Evolutionary conservation across 2,329 filamentous ascomycete genomes (phyloP).

Genomic region (Zalaria sp.): DNA sequence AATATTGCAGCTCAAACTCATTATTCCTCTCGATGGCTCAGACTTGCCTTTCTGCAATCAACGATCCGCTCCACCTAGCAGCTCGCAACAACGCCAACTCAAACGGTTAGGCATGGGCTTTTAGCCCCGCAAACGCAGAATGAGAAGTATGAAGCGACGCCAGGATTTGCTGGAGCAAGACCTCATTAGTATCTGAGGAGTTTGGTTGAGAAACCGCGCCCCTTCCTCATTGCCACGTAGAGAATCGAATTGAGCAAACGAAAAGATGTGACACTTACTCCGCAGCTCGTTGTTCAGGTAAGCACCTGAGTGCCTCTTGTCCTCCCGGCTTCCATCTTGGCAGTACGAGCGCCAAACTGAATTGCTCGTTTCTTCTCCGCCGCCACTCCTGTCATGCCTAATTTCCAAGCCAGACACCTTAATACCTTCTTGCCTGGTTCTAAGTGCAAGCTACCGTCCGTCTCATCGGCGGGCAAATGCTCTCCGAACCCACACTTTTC

Average conservation of each 20-base stretch:
- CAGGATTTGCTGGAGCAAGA: background rate
- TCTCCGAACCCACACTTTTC: constrained; percentile 72
- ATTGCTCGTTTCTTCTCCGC: constrained; percentile 81
- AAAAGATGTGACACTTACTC: background rate
- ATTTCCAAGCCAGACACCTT: constrained; percentile 57
- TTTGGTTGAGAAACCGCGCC: background rate
- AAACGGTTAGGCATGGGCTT: background rate
- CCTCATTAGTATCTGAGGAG: constrained; percentile 1
- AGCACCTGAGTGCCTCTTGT: constrained; percentile 33
- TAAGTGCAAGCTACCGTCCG: constrained; percentile 25
- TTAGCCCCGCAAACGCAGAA: background rate
- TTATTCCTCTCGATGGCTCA: background rate
- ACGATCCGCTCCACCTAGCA: background rate
- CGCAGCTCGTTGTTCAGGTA: constrained; percentile 2
- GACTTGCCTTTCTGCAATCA: constrained; percentile 1
- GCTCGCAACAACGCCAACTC: background rate
- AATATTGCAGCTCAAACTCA: too few relatives aligned
- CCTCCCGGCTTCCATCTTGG: constrained; percentile 34
- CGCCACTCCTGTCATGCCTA: constrained; percentile 60
- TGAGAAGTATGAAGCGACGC: too few relatives aligned
- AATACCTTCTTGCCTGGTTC: constrained; percentile 74
- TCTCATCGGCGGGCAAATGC: constrained; percentile 9
- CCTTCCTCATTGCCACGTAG: background rate
- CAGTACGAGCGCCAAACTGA: constrained; percentile 28
- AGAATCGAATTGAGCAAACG: background rate